Evolutionary conservation across 2,329 filamentous ascomycete genomes (phyloP).

Genomic region (Neocucurbitaria cava): DNA sequence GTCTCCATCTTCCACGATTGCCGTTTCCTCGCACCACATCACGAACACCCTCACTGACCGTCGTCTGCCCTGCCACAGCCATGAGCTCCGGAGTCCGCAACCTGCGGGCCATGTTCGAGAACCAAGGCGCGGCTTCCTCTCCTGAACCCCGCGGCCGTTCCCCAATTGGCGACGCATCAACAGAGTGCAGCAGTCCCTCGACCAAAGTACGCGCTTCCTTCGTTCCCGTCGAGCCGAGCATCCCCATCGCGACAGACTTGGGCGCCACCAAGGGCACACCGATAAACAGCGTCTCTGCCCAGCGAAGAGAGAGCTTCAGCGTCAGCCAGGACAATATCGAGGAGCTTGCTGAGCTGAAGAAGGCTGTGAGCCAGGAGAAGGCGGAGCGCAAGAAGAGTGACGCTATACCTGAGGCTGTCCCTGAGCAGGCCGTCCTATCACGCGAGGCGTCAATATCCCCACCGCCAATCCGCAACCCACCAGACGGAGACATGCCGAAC

Average conservation of each 20-base stretch:
- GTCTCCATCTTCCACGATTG: conserved; percentile 17
- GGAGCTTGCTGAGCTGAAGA: conserved; percentile 47
- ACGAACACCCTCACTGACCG: conserved; percentile 33
- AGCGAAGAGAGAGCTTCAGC: conserved; percentile 53
- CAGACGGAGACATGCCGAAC: conserved; percentile 38
- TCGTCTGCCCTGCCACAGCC: conserved; percentile 45
- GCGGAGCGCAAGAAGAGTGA: conserved; percentile 48
- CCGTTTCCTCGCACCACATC: conserved; percentile 15
- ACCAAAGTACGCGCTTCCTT: conserved; percentile 58
- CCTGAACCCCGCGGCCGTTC: conserved; percentile 55
- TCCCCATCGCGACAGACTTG: conserved; percentile 35
- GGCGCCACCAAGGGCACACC: conserved; percentile 36
- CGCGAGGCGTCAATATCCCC: conserved; percentile 47
- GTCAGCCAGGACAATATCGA: conserved; percentile 44
- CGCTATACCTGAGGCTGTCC: conserved; percentile 48
- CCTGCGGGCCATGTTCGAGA: conserved; percentile 59
- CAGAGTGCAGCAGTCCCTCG: conserved; percentile 43
- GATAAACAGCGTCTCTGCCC: conserved; percentile 37
- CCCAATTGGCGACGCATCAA: conserved; percentile 43
- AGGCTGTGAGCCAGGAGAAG: conserved; percentile 50
- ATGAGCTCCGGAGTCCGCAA: conserved; percentile 59
- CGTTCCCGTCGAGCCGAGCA: conserved; percentile 53
- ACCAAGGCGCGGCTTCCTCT: conserved; percentile 44
- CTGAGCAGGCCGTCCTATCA: conserved; percentile 53
- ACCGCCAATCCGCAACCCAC: conserved; percentile 36